Base-by-base conservation (phyloP, 768 basidiomycete genomes). In the Psilocybe subaeruginosa region DNA sequence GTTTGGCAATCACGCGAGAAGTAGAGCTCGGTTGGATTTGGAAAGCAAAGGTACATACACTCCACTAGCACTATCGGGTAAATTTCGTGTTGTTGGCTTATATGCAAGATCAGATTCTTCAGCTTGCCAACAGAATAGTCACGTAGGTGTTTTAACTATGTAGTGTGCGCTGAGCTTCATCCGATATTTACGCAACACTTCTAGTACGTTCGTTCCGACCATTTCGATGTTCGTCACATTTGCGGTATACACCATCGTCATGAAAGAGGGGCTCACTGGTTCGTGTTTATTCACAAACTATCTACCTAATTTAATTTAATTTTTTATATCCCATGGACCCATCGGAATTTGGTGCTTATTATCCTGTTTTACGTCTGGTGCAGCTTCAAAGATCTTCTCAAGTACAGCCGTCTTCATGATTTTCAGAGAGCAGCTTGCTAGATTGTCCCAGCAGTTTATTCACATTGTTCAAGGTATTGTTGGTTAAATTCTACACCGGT, bases 201-300 rank as follows among this genome's bases (percentile, higher is more conserved):
- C 2, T 27, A 56, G 61, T 35, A 60, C 9, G 14, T n/a, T 56
- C 4, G 52, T 56, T 19, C 90, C 91, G 0, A 70, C 91, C 8
- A 41, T 83, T 1, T 85, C 84, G 29, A 92, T 91, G 90, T 66
- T 88, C 39, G 79, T 82, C 16, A 87, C 88, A 1, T 91, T 84
- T 66, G 77, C 80, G 1, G 77, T 84, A 7, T 91, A 87, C 74
- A 80, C 79, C 3, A 50, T 78, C 29, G 65, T 82, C 47, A 76
- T 78, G 72, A 77, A 77, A 53, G 63, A 78, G 64, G 67, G 75
- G 0, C 72, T 82, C 33, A 78, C 63, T 56, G 51, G 67, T 68
- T 33, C 30, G 62, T 61, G 14, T 39, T 14, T 8, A 14, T 39
- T 39, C 23, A 23, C 23, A 23, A 23, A n/a, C n/a, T n/a, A n/a